Base-by-base conservation (phyloP, 73 alveolate genomes). In the Symbiodinium natans region DNA sequence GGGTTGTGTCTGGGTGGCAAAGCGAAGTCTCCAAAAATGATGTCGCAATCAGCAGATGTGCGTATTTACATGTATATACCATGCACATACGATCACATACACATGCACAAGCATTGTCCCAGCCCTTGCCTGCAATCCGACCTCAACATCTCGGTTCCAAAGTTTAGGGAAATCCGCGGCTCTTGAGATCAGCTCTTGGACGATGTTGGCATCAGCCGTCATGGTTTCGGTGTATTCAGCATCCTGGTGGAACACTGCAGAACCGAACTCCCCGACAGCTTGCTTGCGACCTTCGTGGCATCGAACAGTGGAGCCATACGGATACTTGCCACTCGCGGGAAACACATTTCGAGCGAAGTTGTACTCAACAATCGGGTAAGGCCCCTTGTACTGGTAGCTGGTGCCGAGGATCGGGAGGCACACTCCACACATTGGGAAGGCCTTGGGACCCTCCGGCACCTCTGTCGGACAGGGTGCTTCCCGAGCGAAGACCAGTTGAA, bases 61-160 rank as follows among this genome's bases (percentile, higher is more conserved):
- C n/a, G n/a, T n/a, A n/a, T n/a, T n/a, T n/a, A n/a, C n/a, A n/a
- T n/a, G n/a, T n/a, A n/a, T n/a, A n/a, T n/a, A n/a, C n/a, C n/a
- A n/a, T n/a, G n/a, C n/a, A n/a, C n/a, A n/a, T n/a, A n/a, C n/a
- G n/a, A n/a, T n/a, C n/a, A n/a, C n/a, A n/a, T n/a, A n/a, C n/a
- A n/a, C n/a, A n/a, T n/a, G n/a, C n/a, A n/a, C n/a, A n/a, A n/a
- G n/a, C n/a, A n/a, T n/a, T n/a, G n/a, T n/a, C n/a, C n/a, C n/a
- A n/a, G n/a, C n/a, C n/a, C n/a, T n/a, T n/a, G 73, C 92, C 92
- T 83, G 92, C 82, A 85, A 9, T 0, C 52, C 93, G 31, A 86
- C 93, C 52, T 86, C 93, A 33, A 46, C 82, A 54, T 46, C 93
- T 31, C 93, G 82, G 93, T 86, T 86, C 93, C 93, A 86, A 86